Evolutionary conservation across 148 eudicot species (phyloP), one percentile per base, ranked within the genome.

Genomic region (Camellia japonica): DNA sequence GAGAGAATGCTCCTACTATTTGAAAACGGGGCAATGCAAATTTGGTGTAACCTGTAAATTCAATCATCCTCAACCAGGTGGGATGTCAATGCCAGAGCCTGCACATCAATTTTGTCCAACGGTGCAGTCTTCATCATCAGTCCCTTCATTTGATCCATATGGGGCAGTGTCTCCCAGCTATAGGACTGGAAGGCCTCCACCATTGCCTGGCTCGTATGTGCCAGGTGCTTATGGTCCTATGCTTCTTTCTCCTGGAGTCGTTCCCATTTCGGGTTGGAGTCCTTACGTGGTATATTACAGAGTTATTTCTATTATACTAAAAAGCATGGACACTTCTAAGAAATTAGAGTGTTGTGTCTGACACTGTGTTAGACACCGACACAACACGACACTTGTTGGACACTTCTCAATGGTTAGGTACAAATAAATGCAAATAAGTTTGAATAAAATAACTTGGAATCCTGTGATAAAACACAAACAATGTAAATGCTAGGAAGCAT

Each of bases 21-120:
- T 95, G 91, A 90, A 93, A 87, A 95, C 97, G 91, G 98, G 98
- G 97, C 97, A 90, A 80, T 95, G 99, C 97, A 95, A 91, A 86
- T 93, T 90, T 80, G 97, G 97, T 75, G 73, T 84, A 82, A 88
- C 95, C 65, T 95, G 97, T 93, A 95, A 93, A 95, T 95, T 89
- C 91, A 87, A 95, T 89, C 99, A 95, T 87, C 99, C 99, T 88
- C 93, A 92, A 76, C 88, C 87, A 60, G 84, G 89, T 89, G 89
- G 92, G 80, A 58, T 84, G 78, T 80, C 91, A 38, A 73, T 86
- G 83, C 86, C 91, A 79, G 85, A 86, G 77, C 76, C 97, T 91
- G 95, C 97, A 84, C 93, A 89, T 83, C 91, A 97, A 76, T 92
- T 90, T 91, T 92, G 92, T 91, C 92, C 93, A 55, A 89, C 91